Percentiles rank a stretch among this genome's conserved stretches.
These are phyloP conservation scores for Fusarium torulosum DNA, from an alignment of 2,329 filamentous ascomycete genomes.

Conservation along the genomic window DNA sequence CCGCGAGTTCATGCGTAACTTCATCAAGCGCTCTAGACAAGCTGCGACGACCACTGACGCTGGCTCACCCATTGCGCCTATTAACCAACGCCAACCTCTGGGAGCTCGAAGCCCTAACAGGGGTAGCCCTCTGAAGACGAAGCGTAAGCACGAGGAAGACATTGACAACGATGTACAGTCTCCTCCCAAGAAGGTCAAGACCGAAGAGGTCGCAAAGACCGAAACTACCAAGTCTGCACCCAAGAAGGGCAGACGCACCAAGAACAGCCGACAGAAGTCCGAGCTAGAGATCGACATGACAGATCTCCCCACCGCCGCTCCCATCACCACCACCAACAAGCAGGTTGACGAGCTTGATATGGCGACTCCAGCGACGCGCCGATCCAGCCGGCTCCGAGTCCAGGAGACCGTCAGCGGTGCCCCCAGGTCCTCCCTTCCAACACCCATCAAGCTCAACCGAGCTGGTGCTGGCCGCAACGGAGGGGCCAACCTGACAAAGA, in stretches of 20 bases:
- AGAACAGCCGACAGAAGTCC: conserved; percentile 30
- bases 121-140: conserved; percentile 51
- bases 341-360: conserved; percentile 31
- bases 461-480: conserved; percentile 45
- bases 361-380: conserved; percentile 41
- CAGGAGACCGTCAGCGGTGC: conserved; percentile 28
- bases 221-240: conserved; percentile 9
- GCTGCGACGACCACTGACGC: conserved; percentile 46
- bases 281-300: conserved; percentile 31
- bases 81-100: conserved; percentile 49
- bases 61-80: conserved; percentile 50
- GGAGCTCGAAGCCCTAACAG: conserved; percentile 54
- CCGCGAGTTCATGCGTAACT: conserved; percentile 53
- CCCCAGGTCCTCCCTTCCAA: conserved; percentile 53
- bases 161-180: conserved; percentile 32
- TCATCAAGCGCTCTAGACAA: conserved; percentile 53
- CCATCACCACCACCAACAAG: conserved; percentile 2
- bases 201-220: not conserved
- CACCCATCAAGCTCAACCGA: conserved; percentile 51
- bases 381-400: conserved; percentile 52
- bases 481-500: conserved; percentile 40
- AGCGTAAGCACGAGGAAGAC: conserved; percentile 50
- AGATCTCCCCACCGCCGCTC: conserved; percentile 14
- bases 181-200: conserved; percentile 39
- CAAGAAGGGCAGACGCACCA: conserved; percentile 46